Evolutionary conservation across 768 basidiomycete genomes (phyloP).

Genomic region (Kwoniella shandongensis): DNA sequence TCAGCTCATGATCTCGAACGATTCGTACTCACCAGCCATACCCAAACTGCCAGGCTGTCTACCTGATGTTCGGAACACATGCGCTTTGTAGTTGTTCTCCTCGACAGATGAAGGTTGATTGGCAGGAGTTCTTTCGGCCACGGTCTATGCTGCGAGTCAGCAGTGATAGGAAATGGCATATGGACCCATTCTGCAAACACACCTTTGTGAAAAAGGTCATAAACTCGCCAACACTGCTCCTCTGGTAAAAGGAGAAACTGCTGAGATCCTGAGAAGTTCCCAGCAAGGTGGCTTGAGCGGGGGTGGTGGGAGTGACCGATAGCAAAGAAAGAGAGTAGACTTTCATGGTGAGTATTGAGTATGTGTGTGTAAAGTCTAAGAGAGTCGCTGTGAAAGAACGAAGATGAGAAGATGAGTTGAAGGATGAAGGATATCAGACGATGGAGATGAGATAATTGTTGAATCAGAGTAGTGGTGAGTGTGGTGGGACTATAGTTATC

Average conservation of each 20-base stretch:
- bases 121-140: slow-evolving; percentile 78
- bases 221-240: slow-evolving; percentile 83
- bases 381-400: background rate
- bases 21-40: slow-evolving; percentile 66
- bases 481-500: no score
- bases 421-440: no score
- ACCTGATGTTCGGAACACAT: slow-evolving; percentile 85
- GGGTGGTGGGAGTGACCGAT: slow-evolving; percentile 62
- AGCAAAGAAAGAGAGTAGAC: slow-evolving; percentile 76
- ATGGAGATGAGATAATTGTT: no score
- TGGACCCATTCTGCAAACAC: slow-evolving; percentile 1
- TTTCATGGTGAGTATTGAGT: slow-evolving; percentile 65
- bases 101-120: slow-evolving; percentile 91
- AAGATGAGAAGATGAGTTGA: slow-evolving; percentile 1
- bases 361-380: background rate
- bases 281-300: slow-evolving; percentile 65
- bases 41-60: slow-evolving; percentile 59
- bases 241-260: slow-evolving; percentile 91
- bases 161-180: background rate
- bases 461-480: no score
- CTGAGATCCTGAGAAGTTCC: slow-evolving; percentile 74
- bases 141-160: slow-evolving; percentile 60
- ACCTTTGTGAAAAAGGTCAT: slow-evolving; percentile 81
- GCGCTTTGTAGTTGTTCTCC: slow-evolving; percentile 88
- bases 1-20: slow-evolving; percentile 1